A percentile compares a stretch with the other conserved stretches of the same genome.
phyloP scores from a whole-genome alignment of 164 flowering plant genomes.

The Hamamelis virginiana region DNA sequence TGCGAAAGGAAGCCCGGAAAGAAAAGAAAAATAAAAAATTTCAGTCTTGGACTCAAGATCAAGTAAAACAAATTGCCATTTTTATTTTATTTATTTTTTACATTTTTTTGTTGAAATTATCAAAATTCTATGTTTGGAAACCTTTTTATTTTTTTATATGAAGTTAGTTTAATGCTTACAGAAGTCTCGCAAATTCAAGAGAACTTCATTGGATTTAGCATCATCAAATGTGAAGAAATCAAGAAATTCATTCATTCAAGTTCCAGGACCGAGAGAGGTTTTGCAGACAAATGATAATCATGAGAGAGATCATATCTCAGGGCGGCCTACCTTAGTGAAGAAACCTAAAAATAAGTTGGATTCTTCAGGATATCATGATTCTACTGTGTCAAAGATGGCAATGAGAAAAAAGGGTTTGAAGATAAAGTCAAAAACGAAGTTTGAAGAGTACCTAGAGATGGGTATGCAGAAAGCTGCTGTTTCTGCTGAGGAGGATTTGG shows the following conservation, averaged over 20 bases:
- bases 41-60: constrained; percentile 46
- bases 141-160: background rate
- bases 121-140: background rate
- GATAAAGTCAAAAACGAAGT: constrained; percentile 47
- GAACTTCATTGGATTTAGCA: background rate
- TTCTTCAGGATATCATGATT: background rate
- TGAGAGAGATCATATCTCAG: constrained; percentile 7
- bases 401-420: constrained; percentile 32
- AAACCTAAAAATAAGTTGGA: constrained; percentile 12
- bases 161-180: constrained; percentile 12
- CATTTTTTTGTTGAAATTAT: background rate
- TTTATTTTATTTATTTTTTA: background rate
- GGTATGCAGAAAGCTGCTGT: constrained; percentile 31
- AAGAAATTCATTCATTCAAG: background rate
- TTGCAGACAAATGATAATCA: background rate
- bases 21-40: constrained; percentile 34
- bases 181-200: constrained; percentile 28
- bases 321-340: constrained; percentile 4
- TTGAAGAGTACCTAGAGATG: constrained; percentile 65
- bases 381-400: background rate
- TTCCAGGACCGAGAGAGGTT: constrained; percentile 3
- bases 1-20: constrained; percentile 51
- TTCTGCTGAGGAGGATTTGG: constrained; percentile 61
- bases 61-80: constrained; percentile 26
- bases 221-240: constrained; percentile 7